Conservation (phyloP, 2,329 filamentous ascomycete species). For the Phaeoacremonium minimum region DNA sequence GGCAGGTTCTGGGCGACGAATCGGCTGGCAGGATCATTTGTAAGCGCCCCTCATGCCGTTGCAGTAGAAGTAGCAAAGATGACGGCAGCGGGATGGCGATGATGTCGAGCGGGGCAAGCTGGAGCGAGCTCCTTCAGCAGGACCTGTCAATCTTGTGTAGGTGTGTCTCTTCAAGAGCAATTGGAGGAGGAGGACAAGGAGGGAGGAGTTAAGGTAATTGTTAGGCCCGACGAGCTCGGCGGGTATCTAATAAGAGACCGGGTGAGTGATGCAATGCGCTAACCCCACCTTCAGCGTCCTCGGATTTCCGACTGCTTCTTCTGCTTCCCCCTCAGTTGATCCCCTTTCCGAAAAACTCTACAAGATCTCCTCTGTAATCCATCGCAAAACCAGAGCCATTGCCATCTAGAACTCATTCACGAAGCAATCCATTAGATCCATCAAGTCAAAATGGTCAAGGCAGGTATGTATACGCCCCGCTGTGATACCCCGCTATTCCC, state of each 20-base stretch:
- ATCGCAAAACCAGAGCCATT: too few species aligned
- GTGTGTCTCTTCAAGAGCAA: too few species aligned
- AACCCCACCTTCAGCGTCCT: neutral
- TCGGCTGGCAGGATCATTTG: neutral
- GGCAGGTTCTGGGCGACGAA: too few species aligned
- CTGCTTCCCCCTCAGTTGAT: too few species aligned
- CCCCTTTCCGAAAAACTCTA: neutral
- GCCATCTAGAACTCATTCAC: too few species aligned
- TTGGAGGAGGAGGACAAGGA: too few species aligned
- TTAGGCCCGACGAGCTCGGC: too few species aligned
- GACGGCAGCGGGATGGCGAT: neutral
- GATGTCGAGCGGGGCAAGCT: neutral
- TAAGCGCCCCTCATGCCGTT: neutral
- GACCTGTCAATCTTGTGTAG: too few species aligned
- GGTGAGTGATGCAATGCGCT: too few species aligned
- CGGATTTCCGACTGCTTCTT: neutral
- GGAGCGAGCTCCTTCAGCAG: too few species aligned
- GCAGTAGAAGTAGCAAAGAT: neutral
- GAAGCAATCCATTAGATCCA: conserved; percentile 5
- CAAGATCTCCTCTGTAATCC: neutral
- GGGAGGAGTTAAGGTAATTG: too few species aligned
- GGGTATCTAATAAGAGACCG: too few species aligned
- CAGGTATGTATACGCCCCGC: conserved; percentile 60
- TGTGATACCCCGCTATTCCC: conserved; percentile 10
- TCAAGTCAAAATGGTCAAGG: conserved; percentile 92